These are phyloP conservation scores for Magnusiomyces tetraspermus DNA, from an alignment of 1,139 yeast genomes.

Conservation along the genomic window DNA sequence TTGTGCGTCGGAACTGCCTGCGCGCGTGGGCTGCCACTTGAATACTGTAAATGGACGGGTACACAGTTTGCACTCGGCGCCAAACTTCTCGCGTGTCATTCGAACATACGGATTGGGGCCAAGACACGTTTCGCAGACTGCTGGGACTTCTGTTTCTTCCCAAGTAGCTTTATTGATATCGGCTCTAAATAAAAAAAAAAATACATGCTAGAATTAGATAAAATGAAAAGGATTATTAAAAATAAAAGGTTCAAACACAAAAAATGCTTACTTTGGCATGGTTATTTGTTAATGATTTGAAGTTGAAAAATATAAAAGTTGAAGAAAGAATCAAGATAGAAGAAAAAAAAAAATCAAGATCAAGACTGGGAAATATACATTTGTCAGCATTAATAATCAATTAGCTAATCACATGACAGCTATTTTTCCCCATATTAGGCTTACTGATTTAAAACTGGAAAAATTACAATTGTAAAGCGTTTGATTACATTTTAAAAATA, in stretches of 20 bases:
- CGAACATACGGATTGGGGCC: constrained; percentile 58
- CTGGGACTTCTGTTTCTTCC: constrained; percentile 43
- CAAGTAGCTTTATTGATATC: constrained; percentile 31
- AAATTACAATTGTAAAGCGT: too few relatives aligned
- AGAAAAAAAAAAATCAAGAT: not conserved
- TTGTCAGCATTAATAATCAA: too few relatives aligned
- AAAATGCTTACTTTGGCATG: constrained; percentile 17
- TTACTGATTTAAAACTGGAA: too few relatives aligned
- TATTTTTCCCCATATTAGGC: too few relatives aligned
- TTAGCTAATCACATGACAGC: too few relatives aligned
- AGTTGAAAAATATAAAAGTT: not conserved
- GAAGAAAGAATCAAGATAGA: not conserved
- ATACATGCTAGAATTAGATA: not conserved
- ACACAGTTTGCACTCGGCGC: constrained; percentile 60
- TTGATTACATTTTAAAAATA: too few relatives aligned
- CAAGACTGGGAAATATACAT: not conserved
- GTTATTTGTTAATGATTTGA: not conserved
- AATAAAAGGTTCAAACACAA: too few relatives aligned
- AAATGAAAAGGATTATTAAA: not conserved
- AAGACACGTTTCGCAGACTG: constrained; percentile 63
- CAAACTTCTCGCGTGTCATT: constrained; percentile 63
- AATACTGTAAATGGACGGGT: constrained; percentile 77
- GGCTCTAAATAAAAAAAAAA: constrained; percentile 17
- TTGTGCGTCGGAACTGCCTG: not conserved
- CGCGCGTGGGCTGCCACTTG: constrained; percentile 46